Conservation (phyloP, 1,284 basidiomycete genomes). For the Cerrena zonata region DNA sequence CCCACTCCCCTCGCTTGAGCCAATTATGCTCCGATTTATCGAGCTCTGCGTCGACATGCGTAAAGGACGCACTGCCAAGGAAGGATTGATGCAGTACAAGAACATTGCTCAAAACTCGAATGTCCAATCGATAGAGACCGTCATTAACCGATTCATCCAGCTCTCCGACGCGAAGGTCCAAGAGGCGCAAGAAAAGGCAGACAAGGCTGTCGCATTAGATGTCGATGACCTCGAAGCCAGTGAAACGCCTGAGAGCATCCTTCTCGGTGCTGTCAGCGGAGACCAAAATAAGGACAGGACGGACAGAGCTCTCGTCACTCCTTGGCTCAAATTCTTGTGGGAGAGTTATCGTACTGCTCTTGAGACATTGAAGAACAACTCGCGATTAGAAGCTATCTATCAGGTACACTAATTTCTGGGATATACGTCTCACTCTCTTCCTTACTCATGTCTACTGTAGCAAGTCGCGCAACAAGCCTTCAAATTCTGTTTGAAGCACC, state of each 20-base stretch:
- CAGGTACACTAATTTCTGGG: slow-evolving; percentile 54
- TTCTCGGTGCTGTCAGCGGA: slow-evolving; percentile 83
- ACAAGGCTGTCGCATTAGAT: slow-evolving; percentile 62
- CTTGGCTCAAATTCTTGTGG: slow-evolving; percentile 98
- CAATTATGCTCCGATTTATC: slow-evolving; percentile 90
- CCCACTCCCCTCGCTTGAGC: slow-evolving; percentile 84
- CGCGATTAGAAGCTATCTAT: slow-evolving; percentile 88
- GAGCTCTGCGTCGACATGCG: slow-evolving; percentile 95
- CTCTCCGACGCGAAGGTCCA: slow-evolving; percentile 84
- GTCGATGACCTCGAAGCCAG: slow-evolving; percentile 87
- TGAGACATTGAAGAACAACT: slow-evolving; percentile 96
- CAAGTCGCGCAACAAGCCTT: slow-evolving; percentile 96
- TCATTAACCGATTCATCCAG: slow-evolving; percentile 86
- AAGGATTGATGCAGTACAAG: slow-evolving; percentile 94
- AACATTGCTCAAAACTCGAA: slow-evolving; percentile 92
- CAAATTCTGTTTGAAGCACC: slow-evolving; percentile 90
- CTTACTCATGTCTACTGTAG: slow-evolving; percentile 34
- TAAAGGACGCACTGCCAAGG: slow-evolving; percentile 89
- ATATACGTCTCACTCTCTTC: background rate
- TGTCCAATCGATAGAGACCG: slow-evolving; percentile 86
- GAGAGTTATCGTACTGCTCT: slow-evolving; percentile 95
- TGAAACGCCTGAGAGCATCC: slow-evolving; percentile 88
- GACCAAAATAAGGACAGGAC: slow-evolving; percentile 94
- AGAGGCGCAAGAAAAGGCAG: slow-evolving; percentile 82
- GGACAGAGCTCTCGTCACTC: slow-evolving; percentile 91